phyloP scores from a whole-genome alignment of 495 filamentous ascomycete genomes.

The Amniculicola lignicola region DNA sequence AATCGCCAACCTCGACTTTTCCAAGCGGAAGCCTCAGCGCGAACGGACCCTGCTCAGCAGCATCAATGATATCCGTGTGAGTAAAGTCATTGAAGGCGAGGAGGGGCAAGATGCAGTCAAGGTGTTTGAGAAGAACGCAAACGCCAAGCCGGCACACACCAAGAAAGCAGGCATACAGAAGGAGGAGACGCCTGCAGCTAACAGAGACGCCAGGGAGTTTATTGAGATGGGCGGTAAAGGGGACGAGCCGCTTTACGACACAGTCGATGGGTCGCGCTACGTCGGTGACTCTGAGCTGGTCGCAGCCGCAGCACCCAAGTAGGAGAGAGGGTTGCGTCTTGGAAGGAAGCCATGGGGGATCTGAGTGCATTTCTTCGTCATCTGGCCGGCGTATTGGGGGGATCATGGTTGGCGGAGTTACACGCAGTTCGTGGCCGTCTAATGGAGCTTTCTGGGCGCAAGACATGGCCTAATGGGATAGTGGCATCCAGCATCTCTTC shows the following conservation, averaged over 20 bases:
- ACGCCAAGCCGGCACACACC: constrained; percentile 3
- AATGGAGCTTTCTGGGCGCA: not conserved
- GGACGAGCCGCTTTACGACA: constrained; percentile 69
- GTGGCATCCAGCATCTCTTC: not conserved
- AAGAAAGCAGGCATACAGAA: constrained; percentile 35
- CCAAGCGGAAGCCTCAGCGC: constrained; percentile 69
- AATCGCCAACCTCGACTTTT: constrained; percentile 77
- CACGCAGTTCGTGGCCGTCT: not conserved
- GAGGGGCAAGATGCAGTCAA: constrained; percentile 61
- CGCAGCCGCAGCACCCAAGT: not conserved
- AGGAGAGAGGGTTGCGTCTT: not conserved
- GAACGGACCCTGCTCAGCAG: constrained; percentile 82
- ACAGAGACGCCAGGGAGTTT: constrained; percentile 70
- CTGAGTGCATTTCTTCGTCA: not conserved
- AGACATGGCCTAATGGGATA: not conserved
- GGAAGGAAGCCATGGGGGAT: too few species aligned
- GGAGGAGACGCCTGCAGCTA: constrained; percentile 62
- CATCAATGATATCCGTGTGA: constrained; percentile 74
- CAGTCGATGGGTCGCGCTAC: constrained; percentile 54
- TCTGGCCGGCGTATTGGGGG: not conserved
- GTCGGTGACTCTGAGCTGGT: not conserved
- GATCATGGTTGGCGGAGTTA: not conserved
- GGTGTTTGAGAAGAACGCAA: constrained; percentile 73
- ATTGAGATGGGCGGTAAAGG: constrained; percentile 77
- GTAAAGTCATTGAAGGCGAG: constrained; percentile 56